Conservation (phyloP, 2,329 filamentous ascomycete species). For the Phoma sp. region DNA sequence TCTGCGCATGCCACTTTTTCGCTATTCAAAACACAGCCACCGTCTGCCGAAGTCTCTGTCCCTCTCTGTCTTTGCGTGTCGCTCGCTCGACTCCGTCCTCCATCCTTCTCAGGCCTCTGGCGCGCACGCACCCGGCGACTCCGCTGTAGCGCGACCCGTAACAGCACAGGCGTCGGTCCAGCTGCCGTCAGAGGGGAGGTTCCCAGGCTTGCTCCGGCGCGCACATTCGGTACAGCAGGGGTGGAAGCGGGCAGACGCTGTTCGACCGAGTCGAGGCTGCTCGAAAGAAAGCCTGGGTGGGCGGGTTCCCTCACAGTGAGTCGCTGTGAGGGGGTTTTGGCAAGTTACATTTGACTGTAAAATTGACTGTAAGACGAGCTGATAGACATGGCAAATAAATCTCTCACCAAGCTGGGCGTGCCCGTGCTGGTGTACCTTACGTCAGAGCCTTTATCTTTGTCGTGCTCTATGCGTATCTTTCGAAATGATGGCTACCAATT, state of each 20-base stretch:
- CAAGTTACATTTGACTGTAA: neutral
- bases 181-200: constrained; percentile 4
- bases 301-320: constrained; percentile 3
- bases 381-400: neutral
- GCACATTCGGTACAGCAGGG: neutral
- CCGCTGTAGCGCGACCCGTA: neutral
- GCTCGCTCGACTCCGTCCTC: no score
- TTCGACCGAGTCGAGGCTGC: neutral
- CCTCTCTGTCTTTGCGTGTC: no score
- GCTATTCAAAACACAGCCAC: no score
- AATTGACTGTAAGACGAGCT: neutral
- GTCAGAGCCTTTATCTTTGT: neutral
- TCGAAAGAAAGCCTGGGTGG: constrained; percentile 5
- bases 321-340: constrained; percentile 4
- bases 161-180: neutral
- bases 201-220: constrained; percentile 9
- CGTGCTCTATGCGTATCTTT: neutral
- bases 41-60: no score
- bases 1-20: no score
- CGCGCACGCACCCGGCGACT: constrained; percentile 1
- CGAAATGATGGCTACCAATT: neutral
- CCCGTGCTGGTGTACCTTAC: neutral
- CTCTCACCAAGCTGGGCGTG: neutral
- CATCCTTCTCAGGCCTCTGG: neutral
- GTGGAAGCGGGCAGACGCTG: neutral